Conservation (phyloP, 2,329 filamentous ascomycete genomes). For the Rosellinia necatrix region DNA sequence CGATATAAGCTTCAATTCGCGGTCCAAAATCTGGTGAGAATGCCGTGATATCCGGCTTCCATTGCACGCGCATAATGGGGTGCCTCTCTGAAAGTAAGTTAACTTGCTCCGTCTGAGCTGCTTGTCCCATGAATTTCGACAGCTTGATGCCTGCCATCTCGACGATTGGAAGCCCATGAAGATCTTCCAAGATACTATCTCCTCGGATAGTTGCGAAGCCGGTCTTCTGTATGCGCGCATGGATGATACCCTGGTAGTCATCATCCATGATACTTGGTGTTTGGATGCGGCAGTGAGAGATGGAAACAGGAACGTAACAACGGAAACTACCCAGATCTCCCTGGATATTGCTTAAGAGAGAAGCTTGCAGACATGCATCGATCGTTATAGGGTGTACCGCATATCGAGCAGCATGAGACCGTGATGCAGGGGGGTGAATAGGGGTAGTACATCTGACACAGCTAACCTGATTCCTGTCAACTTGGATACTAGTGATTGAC, state of each 20-base stretch:
- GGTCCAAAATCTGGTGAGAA: rapidly evolving
- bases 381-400: background rate
- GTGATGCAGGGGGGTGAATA: background rate
- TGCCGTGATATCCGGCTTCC: slow-evolving; percentile 15
- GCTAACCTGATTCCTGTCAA: background rate
- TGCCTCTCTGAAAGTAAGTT: background rate
- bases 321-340: background rate
- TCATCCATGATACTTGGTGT: background rate
- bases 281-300: background rate
- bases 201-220: background rate
- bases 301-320: background rate
- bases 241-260: background rate
- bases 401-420: background rate
- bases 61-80: background rate
- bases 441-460: background rate
- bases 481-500: background rate
- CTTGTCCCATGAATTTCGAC: background rate
- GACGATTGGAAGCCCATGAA: background rate
- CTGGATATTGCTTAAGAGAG: background rate
- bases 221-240: background rate
- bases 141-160: background rate
- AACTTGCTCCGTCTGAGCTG: background rate
- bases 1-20: background rate
- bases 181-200: background rate
- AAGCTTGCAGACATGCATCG: slow-evolving; percentile 6